Evolutionary conservation across 208 protist species (phyloP).

Genomic region (Acanthamoeba lenticulata): DNA sequence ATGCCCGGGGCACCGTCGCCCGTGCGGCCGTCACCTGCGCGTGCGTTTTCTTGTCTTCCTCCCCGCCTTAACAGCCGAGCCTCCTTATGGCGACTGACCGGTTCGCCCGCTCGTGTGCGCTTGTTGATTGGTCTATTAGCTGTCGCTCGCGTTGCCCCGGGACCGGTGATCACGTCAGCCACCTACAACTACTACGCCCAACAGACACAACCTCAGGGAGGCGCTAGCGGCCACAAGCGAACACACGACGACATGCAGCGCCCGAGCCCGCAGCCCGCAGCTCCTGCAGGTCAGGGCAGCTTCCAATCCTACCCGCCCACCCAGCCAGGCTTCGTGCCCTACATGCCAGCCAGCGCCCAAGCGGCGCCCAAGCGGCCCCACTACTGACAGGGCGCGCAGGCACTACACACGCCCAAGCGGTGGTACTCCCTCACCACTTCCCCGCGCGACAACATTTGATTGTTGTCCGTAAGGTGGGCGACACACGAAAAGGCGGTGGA

Average conservation of each 20-base stretch:
- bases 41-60: neutral
- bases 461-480: no score
- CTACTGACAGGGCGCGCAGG: neutral
- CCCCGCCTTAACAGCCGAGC: no score
- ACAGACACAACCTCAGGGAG: neutral
- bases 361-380: neutral
- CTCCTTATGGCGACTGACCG: no score
- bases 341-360: neutral
- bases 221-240: neutral
- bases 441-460: no score
- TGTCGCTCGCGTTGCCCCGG: no score
- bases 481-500: no score
- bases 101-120: no score
- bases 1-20: no score
- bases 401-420: no score
- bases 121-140: no score
- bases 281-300: neutral
- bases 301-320: neutral
- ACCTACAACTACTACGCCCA: constrained; percentile 30
- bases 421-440: no score
- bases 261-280: neutral
- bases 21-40: no score
- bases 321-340: neutral
- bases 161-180: neutral
- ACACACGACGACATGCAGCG: neutral